Conservation (phyloP, 192 early-diverging fungal species). For the Phycomyces blakesleeanus region DNA sequence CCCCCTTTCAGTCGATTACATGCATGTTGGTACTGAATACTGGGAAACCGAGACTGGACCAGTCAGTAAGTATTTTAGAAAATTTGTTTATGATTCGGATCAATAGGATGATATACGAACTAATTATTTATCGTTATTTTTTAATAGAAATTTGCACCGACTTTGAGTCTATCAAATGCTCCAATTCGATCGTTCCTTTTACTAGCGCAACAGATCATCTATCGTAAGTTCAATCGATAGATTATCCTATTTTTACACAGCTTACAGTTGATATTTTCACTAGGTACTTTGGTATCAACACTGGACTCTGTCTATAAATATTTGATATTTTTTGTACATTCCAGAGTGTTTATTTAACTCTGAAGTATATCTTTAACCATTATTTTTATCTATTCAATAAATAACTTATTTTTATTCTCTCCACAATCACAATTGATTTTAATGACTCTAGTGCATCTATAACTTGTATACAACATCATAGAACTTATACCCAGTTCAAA, state of each 20-base stretch:
- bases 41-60: constrained; percentile 9
- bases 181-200: constrained; percentile 21
- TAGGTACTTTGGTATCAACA: constrained; percentile 9
- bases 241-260: neutral
- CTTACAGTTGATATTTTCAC: neutral
- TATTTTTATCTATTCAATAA: no score
- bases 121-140: neutral
- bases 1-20: constrained; percentile 7
- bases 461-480: no score
- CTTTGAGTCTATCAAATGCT: constrained; percentile 16
- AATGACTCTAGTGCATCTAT: no score
- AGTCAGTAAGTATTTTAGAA: constrained; percentile 17
- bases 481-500: no score
- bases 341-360: no score
- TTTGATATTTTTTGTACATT: no score
- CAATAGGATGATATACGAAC: no score
- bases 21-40: constrained; percentile 25
- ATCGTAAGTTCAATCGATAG: neutral
- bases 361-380: no score
- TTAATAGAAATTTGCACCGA: constrained; percentile 13
- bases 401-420: no score
- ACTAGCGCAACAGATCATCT: constrained; percentile 18
- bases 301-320: constrained; percentile 22
- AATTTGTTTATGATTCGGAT: no score
- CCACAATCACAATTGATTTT: no score